phyloP scores from a whole-genome alignment of 352 stramenopile species.

The Globisporangium paroecandrum region DNA sequence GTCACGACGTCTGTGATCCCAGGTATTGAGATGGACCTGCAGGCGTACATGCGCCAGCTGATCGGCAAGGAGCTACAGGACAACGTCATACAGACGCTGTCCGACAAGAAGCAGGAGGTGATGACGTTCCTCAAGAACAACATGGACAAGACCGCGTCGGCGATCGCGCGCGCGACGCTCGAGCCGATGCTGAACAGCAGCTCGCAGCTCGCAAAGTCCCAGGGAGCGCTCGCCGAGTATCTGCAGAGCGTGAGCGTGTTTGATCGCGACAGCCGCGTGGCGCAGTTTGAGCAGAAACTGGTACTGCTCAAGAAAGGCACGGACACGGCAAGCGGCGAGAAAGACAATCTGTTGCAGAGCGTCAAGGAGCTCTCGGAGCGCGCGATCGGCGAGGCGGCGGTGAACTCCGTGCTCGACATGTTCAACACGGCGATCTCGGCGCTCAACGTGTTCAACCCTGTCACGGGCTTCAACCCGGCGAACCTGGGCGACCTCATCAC shows the following conservation, averaged over 20 bases:
- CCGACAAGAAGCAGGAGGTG: neutral
- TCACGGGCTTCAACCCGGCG: slow-evolving; percentile 4
- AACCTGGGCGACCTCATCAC: slow-evolving; percentile 4
- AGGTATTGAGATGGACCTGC: slow-evolving; percentile 2
- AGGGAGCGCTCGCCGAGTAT: neutral
- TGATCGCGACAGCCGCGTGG: neutral
- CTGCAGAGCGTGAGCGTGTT: slow-evolving; percentile 3
- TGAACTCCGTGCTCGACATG: neutral
- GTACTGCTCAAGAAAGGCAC: neutral
- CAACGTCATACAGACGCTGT: neutral
- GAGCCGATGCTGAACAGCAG: slow-evolving; percentile 1
- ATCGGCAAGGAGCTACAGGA: neutral
- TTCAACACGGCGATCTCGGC: slow-evolving; percentile 9
- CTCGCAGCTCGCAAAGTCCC: neutral
- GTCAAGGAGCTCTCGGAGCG: slow-evolving; percentile 4
- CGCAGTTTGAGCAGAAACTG: slow-evolving; percentile 3
- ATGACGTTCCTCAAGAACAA: slow-evolving; percentile 4
- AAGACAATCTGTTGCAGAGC: neutral
- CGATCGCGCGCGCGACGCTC: neutral
- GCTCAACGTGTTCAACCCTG: slow-evolving; percentile 7
- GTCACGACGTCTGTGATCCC: slow-evolving; percentile 5
- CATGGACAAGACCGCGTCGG: neutral
- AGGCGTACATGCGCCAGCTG: slow-evolving; percentile 7
- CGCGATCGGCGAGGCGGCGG: slow-evolving; percentile 3
- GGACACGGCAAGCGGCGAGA: neutral